These are phyloP conservation scores for Ceratocystis colombiana DNA, from an alignment of 2,329 filamentous ascomycete species.

Conservation along the genomic window DNA sequence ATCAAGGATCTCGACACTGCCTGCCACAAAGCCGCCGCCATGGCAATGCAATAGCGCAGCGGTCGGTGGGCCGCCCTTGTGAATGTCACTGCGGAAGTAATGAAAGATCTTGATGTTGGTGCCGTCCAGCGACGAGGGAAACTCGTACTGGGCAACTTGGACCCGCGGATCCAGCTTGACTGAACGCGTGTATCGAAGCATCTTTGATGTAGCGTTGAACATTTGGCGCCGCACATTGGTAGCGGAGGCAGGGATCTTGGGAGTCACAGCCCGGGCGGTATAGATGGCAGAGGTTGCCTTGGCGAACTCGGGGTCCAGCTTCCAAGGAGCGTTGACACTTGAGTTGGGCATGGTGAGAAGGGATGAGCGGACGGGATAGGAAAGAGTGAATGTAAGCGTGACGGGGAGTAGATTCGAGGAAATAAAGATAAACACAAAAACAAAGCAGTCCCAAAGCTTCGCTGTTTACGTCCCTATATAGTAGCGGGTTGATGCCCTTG, in stretches of 20 bases:
- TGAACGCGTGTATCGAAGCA: slow-evolving; percentile 18
- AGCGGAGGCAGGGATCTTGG: slow-evolving; percentile 11
- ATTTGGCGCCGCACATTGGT: slow-evolving; percentile 17
- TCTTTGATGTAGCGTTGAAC: slow-evolving; percentile 18
- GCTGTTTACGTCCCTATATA: not conserved
- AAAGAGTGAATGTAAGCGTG: not conserved
- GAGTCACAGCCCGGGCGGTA: slow-evolving; percentile 11
- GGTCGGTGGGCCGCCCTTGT: slow-evolving; percentile 13
- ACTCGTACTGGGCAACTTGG: slow-evolving; percentile 9
- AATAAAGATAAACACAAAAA: not conserved
- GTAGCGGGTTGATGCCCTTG: not conserved
- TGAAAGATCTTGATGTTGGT: slow-evolving; percentile 18
- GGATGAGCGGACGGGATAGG: not conserved
- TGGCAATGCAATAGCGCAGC: slow-evolving; percentile 35
- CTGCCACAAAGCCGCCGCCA: slow-evolving; percentile 36
- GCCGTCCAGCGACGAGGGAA: slow-evolving; percentile 15
- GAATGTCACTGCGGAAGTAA: slow-evolving; percentile 11
- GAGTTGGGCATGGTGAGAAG: not conserved
- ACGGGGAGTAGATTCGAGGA: not conserved
- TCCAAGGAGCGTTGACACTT: slow-evolving; percentile 13
- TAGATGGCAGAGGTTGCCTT: slow-evolving; percentile 14
- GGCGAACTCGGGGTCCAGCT: slow-evolving; percentile 13
- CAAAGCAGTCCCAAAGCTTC: not conserved
- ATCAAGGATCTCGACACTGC: slow-evolving; percentile 33
- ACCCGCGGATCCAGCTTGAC: slow-evolving; percentile 14